These are phyloP conservation scores for Aspergillus texensis DNA, from an alignment of 2,329 filamentous ascomycete genomes.

Conservation along the genomic window DNA sequence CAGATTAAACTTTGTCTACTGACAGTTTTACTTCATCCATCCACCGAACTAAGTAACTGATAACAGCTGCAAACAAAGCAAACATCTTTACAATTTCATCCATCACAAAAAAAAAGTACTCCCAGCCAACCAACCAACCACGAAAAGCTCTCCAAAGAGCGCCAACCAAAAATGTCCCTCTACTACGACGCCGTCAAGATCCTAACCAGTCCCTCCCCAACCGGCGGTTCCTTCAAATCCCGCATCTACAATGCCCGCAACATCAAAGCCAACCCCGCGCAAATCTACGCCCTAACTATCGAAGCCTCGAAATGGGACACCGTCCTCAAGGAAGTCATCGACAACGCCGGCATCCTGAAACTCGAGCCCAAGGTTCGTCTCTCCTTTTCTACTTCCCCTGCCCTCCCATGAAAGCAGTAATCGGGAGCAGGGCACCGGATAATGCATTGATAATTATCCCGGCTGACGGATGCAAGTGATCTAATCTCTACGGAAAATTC, in stretches of 20 bases:
- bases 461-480: slow-evolving; percentile 42
- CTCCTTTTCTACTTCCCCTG: neutral
- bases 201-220: slow-evolving; percentile 63
- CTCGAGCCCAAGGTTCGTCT: slow-evolving; percentile 76
- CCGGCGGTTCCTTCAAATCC: slow-evolving; percentile 83
- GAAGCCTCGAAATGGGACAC: slow-evolving; percentile 90
- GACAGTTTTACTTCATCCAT: too few species aligned
- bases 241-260: slow-evolving; percentile 74
- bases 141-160: neutral
- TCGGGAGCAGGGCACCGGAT: neutral
- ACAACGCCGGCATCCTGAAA: slow-evolving; percentile 73
- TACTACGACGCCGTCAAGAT: slow-evolving; percentile 88
- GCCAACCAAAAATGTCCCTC: slow-evolving; percentile 70
- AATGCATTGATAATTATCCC: slow-evolving; percentile 16
- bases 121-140: neutral
- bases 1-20: neutral
- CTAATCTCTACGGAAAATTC: neutral
- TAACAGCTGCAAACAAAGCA: slow-evolving; percentile 28
- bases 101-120: slow-evolving; percentile 9
- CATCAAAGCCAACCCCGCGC: slow-evolving; percentile 75
- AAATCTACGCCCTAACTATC: slow-evolving; percentile 83
- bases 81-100: slow-evolving; percentile 13
- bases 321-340: slow-evolving; percentile 86
- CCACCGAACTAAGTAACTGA: neutral
- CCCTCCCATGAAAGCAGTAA: neutral